Evolutionary conservation across 345 rosid genomes (phyloP).

Genomic region (Lepidium africanum): DNA sequence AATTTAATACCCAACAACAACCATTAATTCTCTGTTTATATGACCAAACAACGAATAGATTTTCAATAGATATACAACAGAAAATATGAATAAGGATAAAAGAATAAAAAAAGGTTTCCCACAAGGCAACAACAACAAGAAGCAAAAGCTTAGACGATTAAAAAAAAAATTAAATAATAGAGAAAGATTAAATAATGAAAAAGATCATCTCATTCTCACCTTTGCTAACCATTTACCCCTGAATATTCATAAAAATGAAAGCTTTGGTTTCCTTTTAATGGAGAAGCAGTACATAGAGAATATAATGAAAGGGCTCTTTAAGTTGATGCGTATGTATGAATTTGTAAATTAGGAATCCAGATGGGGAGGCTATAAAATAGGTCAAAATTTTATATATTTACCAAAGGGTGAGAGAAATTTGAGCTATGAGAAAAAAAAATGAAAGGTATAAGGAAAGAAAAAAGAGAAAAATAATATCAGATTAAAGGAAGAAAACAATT

Average conservation of each 20-base stretch:
- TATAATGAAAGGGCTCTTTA: constrained; percentile 16
- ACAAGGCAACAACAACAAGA: neutral
- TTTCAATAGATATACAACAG: neutral
- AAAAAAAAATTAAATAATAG: neutral
- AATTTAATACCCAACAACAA: constrained; percentile 18
- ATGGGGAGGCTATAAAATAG: constrained; percentile 24
- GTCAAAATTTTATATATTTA: constrained; percentile 22
- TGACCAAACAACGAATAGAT: constrained; percentile 3
- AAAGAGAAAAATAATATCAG: neutral
- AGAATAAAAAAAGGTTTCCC: neutral
- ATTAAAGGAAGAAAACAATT: constrained; percentile 10
- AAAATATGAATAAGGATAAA: neutral
- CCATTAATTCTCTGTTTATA: neutral
- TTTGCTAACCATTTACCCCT: constrained; percentile 35
- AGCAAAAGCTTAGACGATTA: neutral
- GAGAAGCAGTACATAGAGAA: constrained; percentile 22
- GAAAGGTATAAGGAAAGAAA: constrained; percentile 15
- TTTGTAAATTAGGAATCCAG: constrained; percentile 26
- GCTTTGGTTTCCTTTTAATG: constrained; percentile 29
- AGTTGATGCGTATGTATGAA: constrained; percentile 17
- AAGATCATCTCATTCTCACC: constrained; percentile 35
- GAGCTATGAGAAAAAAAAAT: constrained; percentile 31
- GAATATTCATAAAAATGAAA: constrained; percentile 38
- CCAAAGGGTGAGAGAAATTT: constrained; percentile 34
- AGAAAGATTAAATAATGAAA: neutral